Base-by-base conservation (phyloP, 2,329 filamentous ascomycete species). In the Pseudopithomyces maydicus region DNA sequence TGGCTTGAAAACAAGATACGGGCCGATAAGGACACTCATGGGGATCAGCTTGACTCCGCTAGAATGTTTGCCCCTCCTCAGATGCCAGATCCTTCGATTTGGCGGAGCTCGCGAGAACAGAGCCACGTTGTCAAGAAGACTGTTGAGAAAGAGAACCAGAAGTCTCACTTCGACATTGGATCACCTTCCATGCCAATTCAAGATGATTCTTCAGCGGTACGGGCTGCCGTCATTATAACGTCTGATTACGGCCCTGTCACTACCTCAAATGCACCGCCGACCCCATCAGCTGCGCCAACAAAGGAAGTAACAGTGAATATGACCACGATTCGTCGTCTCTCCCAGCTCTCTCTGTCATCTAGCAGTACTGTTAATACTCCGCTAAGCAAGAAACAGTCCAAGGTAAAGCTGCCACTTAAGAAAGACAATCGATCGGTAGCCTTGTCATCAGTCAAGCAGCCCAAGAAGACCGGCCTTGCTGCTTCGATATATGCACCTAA, bases 1-100 rank as follows among this genome's bases (percentile, higher is more conserved):
- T 72, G 71, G 70, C 62, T 70, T 58, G 61, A 72, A 55, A 59
- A 53, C 15, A 62, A 57, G 12, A 35, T 68, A 19, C 38, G 22
- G 23, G 19, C 35, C 3, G 8, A 33, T 7, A 59, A 61, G 11
- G 23, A 58, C 7, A 46, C 36, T 2, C 61, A 50, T 2, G 51
- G 55, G 0, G 53, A 57, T 3, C 47, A 32, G 2, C 35, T 51
- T 1, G 41, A 53, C 3, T 35, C 20, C 8, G 38, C 14, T 2
- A 54, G 61, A 11, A 26, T 46, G n/a, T 17, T 32, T 35, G 26
- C 50, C 2, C 45, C 48, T 3, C 62, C 32, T 3, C 32, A 17
- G 0, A 64, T 68, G 11, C 57, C 58, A 0, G 57, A 65, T 23
- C 51, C 58, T 41, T 56, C 56, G 5, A 56, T 8, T 6, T 35